Conservation (phyloP, 306 rosid species). For the Cicer cuneatum region DNA sequence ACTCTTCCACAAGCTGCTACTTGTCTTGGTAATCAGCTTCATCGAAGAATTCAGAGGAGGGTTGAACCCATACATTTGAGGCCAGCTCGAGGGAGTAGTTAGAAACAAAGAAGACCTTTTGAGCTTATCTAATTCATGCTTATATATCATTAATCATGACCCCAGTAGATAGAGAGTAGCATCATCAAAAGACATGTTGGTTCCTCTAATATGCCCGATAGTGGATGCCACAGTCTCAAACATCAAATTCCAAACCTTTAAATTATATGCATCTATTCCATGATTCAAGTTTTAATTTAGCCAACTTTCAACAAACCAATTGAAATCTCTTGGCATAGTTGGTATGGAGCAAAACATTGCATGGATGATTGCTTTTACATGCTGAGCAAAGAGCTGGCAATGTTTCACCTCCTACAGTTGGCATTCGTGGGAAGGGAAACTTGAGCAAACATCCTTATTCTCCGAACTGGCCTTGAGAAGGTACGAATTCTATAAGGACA, state of each 20-base stretch:
- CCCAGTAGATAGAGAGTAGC: neutral
- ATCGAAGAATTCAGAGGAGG: neutral
- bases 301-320: neutral
- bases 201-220: neutral
- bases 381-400: neutral
- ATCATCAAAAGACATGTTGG: neutral
- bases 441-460: neutral
- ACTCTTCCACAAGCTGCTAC: constrained; percentile 2
- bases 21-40: neutral
- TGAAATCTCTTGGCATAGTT: neutral
- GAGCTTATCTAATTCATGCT: neutral
- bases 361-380: neutral
- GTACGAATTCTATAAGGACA: neutral
- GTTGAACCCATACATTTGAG: neutral
- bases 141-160: neutral
- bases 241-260: neutral
- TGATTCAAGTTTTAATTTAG: neutral
- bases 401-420: neutral
- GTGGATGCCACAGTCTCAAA: neutral
- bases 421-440: neutral
- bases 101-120: constrained; percentile 7
- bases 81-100: neutral
- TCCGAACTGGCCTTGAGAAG: neutral
- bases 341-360: neutral
- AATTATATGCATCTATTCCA: neutral